Percentiles rank a stretch among this genome's conserved stretches.
Conservation (phyloP, 2,329 filamentous ascomycete species). For the Fusarium penzigii region DNA sequence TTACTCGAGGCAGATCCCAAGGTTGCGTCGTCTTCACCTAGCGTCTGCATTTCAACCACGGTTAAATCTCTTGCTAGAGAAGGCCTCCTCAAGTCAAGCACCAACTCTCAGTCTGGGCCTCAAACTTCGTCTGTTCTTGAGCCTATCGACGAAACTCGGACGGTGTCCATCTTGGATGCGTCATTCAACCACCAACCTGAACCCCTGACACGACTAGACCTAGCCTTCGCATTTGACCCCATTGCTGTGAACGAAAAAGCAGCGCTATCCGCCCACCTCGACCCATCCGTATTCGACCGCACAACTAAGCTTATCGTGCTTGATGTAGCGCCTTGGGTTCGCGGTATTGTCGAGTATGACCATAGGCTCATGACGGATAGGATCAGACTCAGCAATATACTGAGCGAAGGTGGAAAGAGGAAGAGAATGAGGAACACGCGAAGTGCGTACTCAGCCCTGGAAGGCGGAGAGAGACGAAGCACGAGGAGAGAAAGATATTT, state of each 20-base stretch:
- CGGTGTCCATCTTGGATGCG: slow-evolving; percentile 39
- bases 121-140: slow-evolving; percentile 12
- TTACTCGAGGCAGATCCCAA: slow-evolving; percentile 48
- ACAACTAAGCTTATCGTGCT: slow-evolving; percentile 64
- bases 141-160: slow-evolving; percentile 36
- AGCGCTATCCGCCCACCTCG: slow-evolving; percentile 45
- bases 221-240: slow-evolving; percentile 61
- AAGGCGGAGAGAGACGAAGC: slow-evolving; percentile 67
- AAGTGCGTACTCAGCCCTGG: slow-evolving; percentile 73
- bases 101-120: background rate
- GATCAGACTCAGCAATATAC: slow-evolving; percentile 59
- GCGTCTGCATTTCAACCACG: slow-evolving; percentile 30
- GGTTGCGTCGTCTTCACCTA: slow-evolving; percentile 30
- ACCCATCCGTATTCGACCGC: slow-evolving; percentile 76
- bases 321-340: slow-evolving; percentile 89
- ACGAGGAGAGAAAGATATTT: slow-evolving; percentile 77
- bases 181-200: slow-evolving; percentile 33
- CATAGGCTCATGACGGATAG: slow-evolving; percentile 69
- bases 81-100: slow-evolving; percentile 12
- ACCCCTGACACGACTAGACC: slow-evolving; percentile 50
- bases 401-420: slow-evolving; percentile 56
- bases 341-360: slow-evolving; percentile 79
- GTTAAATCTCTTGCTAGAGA: slow-evolving; percentile 33
- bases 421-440: slow-evolving; percentile 69
- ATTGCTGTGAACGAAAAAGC: slow-evolving; percentile 54